A percentile compares a stretch with the other conserved stretches of the same genome.
Conservation (phyloP, 2,329 filamentous ascomycete species). For the Rutstroemia sp. region DNA sequence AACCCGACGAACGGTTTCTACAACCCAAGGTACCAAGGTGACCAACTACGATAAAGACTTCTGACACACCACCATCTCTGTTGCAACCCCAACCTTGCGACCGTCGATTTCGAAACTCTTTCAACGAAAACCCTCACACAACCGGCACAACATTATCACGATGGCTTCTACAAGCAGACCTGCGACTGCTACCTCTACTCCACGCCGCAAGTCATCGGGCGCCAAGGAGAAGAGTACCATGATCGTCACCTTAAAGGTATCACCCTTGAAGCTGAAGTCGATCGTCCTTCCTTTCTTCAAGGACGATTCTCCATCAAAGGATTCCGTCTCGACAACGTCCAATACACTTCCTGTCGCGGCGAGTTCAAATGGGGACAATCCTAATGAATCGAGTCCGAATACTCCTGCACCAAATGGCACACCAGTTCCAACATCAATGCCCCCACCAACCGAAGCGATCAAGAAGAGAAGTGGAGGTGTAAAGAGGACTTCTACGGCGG, state of each 20-base stretch:
- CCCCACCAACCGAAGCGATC: slow-evolving; percentile 49
- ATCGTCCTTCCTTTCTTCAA: slow-evolving; percentile 35
- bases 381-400: slow-evolving; percentile 51
- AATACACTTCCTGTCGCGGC: slow-evolving; percentile 32
- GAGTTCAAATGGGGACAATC: slow-evolving; percentile 44
- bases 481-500: slow-evolving; percentile 63
- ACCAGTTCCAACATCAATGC: slow-evolving; percentile 48
- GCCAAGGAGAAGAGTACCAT: slow-evolving; percentile 24
- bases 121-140: not conserved
- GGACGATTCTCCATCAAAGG: slow-evolving; percentile 32
- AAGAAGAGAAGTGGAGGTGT: slow-evolving; percentile 62
- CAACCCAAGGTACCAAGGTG: not conserved
- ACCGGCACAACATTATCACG: slow-evolving; percentile 1
- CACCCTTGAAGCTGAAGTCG: slow-evolving; percentile 43
- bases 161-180: slow-evolving; percentile 25
- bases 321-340: slow-evolving; percentile 33
- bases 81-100: slow-evolving; percentile 1
- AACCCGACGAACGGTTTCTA: not conserved
- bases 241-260: slow-evolving; percentile 46
- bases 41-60: not conserved
- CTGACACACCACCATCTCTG: not conserved
- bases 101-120: not conserved
- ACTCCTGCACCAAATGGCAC: slow-evolving; percentile 49
- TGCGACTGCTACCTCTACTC: slow-evolving; percentile 7
- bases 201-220: slow-evolving; percentile 23